These are phyloP conservation scores for Aquanectria penicillioides DNA, from an alignment of 2,329 filamentous ascomycete species.

Conservation along the genomic window DNA sequence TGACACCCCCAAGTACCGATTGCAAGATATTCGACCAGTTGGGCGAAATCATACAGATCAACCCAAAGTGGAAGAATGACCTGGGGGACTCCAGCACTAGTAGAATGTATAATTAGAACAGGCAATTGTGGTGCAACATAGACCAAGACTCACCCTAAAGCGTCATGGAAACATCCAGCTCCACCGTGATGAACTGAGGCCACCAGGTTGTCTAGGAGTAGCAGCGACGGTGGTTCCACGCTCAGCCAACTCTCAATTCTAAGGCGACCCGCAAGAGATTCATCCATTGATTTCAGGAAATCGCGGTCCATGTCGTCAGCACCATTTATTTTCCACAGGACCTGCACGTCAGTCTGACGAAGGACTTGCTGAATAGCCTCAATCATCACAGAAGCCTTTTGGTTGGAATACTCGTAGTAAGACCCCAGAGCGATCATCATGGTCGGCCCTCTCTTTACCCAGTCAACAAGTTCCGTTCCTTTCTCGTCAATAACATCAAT, in stretches of 20 bases:
- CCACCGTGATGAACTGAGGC: conserved; percentile 35
- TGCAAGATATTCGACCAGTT: conserved; percentile 52
- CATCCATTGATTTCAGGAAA: conserved; percentile 19
- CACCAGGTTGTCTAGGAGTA: conserved; percentile 42
- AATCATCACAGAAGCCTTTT: neutral
- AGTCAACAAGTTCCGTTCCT: neutral
- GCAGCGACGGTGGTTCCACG: conserved; percentile 44
- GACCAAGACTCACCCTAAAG: conserved; percentile 32
- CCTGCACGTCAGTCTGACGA: conserved; percentile 33
- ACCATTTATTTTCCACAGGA: conserved; percentile 46
- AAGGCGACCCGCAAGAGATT: conserved; percentile 18
- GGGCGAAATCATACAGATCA: conserved; percentile 57
- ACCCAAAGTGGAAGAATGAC: conserved; percentile 58
- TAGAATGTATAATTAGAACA: too few relatives aligned
- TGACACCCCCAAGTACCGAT: conserved; percentile 53
- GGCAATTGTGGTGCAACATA: too few relatives aligned
- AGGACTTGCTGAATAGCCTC: neutral
- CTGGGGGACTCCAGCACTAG: conserved; percentile 56
- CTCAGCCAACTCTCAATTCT: conserved; percentile 38
- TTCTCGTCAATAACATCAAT: neutral
- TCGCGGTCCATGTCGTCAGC: conserved; percentile 11
- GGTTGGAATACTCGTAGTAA: neutral
- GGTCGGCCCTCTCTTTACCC: neutral
- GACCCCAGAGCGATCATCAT: conserved; percentile 1
- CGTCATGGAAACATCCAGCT: conserved; percentile 32